phyloP scores from a whole-genome alignment of 257 asterid genomes.

The Solanum chmielewskii region DNA sequence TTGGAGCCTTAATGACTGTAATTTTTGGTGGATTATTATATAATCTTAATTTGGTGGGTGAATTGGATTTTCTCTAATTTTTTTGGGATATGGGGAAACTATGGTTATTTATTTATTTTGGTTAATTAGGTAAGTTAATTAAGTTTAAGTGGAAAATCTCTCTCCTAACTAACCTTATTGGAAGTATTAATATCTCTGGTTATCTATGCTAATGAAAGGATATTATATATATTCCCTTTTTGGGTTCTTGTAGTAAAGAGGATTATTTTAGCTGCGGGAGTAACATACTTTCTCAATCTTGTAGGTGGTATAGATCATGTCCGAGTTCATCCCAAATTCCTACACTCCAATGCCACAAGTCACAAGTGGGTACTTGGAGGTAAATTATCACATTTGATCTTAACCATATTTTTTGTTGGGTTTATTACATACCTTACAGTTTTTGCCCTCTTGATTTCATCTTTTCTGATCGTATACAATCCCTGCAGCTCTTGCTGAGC shows the following conservation, averaged over 20 bases:
- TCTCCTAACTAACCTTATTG: neutral
- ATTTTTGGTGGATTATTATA: neutral
- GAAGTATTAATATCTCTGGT: neutral
- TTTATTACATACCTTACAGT: neutral
- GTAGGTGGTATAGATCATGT: constrained; percentile 95
- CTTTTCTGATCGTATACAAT: constrained; percentile 1
- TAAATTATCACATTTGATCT: constrained; percentile 5
- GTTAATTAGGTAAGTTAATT: neutral
- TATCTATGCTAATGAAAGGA: neutral
- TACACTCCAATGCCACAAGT: constrained; percentile 97
- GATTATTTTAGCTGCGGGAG: neutral
- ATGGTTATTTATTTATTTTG: neutral
- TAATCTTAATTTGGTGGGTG: neutral
- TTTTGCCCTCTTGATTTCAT: constrained; percentile 4
- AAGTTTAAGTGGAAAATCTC: neutral
- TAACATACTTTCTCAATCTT: neutral
- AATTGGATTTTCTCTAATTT: neutral
- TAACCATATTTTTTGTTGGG: neutral
- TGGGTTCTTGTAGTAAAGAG: neutral
- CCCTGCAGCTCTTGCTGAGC: constrained; percentile 91
- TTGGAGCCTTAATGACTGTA: neutral
- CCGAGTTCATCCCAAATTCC: constrained; percentile 83
- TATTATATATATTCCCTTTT: neutral
- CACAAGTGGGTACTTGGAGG: constrained; percentile 99
- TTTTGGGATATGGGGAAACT: neutral